These are phyloP conservation scores for Melaleuca alternifolia DNA, from an alignment of 345 rosid species.

Conservation along the genomic window DNA sequence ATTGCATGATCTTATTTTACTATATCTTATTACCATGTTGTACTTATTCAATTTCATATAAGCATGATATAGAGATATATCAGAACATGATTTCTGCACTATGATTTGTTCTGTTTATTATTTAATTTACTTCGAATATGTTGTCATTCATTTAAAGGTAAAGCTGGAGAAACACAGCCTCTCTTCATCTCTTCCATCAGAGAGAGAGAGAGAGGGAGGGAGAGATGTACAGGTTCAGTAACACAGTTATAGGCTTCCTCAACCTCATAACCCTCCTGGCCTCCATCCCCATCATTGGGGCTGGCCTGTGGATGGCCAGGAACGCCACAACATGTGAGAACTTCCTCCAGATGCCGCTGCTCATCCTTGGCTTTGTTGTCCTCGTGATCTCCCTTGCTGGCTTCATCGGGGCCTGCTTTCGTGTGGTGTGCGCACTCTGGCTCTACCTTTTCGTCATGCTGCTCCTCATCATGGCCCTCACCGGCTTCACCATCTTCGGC, in stretches of 20 bases:
- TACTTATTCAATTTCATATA: background rate
- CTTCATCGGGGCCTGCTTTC: constrained; percentile 85
- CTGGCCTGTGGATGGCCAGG: constrained; percentile 82
- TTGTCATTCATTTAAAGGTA: background rate
- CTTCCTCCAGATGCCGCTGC: constrained; percentile 80
- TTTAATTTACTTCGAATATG: background rate
- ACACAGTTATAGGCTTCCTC: constrained; percentile 71
- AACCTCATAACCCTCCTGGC: constrained; percentile 79
- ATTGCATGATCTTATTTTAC: background rate
- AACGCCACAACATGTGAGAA: constrained; percentile 76
- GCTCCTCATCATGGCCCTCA: constrained; percentile 43
- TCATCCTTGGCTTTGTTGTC: constrained; percentile 62
- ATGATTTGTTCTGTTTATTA: background rate
- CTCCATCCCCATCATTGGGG: constrained; percentile 85
- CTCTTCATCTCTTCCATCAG: background rate
- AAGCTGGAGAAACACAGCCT: background rate
- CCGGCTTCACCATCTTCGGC: constrained; percentile 75
- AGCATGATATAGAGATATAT: background rate
- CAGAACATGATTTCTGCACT: background rate
- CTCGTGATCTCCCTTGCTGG: constrained; percentile 84
- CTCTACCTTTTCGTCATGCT: constrained; percentile 76
- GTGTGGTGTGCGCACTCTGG: constrained; percentile 91
- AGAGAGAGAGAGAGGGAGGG: background rate
- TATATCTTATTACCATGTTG: background rate
- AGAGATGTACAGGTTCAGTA: constrained; percentile 72